Percentiles rank a stretch among this genome's conserved stretches.
Evolutionary conservation across 2,329 filamentous ascomycete genomes (phyloP).

Genomic region (Venturia effusa): DNA sequence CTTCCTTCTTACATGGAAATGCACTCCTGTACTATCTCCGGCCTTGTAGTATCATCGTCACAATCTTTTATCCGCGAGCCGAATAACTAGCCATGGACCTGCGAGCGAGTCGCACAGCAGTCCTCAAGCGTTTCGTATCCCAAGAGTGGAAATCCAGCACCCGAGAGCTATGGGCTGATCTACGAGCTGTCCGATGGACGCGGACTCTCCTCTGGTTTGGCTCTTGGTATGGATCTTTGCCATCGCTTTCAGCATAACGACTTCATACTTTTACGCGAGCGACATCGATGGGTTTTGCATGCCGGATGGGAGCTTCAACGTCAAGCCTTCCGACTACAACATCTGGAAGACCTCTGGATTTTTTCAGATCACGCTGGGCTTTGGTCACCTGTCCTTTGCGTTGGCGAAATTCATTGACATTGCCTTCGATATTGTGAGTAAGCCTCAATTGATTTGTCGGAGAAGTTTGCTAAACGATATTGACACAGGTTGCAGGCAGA

Average conservation of each 20-base stretch:
- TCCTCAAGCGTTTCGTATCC: background rate
- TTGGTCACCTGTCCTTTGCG: conserved; percentile 14
- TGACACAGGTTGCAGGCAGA: conserved; percentile 16
- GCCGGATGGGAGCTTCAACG: conserved; percentile 13
- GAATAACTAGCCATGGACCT: background rate
- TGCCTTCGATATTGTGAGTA: conserved; percentile 17
- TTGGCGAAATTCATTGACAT: conserved; percentile 18
- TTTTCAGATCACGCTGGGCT: conserved; percentile 18
- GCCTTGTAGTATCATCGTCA: background rate
- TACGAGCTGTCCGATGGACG: background rate
- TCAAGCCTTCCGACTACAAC: conserved; percentile 10
- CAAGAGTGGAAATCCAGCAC: background rate
- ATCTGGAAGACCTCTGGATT: conserved; percentile 14
- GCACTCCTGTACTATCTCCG: background rate
- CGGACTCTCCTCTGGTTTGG: background rate
- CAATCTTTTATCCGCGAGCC: background rate
- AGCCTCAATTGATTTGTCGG: background rate
- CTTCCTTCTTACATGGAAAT: background rate
- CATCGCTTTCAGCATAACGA: background rate
- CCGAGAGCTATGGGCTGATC: background rate
- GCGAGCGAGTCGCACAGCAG: background rate
- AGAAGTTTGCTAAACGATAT: background rate
- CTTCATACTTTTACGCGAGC: background rate
- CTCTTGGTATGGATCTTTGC: background rate
- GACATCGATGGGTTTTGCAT: conserved; percentile 5